Evolutionary conservation across 2,329 filamentous ascomycete species (phyloP).

Genomic region (Penicillium sp.): DNA sequence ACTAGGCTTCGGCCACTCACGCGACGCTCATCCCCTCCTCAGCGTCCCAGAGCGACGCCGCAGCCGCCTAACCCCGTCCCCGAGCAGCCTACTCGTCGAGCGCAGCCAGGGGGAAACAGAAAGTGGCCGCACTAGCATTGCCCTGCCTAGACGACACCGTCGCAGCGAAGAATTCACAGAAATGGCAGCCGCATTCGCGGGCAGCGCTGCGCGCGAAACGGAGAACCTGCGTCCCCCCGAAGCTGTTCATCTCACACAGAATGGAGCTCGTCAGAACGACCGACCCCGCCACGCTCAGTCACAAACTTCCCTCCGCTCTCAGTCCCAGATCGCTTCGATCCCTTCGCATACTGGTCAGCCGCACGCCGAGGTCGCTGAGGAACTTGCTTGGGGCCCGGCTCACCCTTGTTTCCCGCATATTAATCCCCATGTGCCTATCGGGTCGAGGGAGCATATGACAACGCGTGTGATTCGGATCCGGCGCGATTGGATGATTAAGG

Average conservation of each 20-base stretch:
- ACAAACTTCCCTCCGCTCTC: constrained; percentile 42
- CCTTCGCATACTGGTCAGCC: constrained; percentile 38
- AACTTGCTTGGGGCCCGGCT: constrained; percentile 84
- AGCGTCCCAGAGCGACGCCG: constrained; percentile 58
- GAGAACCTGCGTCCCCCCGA: constrained; percentile 34
- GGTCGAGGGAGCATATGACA: constrained; percentile 69
- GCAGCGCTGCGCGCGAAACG: constrained; percentile 28
- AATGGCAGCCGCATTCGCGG: constrained; percentile 30
- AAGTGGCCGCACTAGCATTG: constrained; percentile 54
- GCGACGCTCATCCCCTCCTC: constrained; percentile 57
- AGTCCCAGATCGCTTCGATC: constrained; percentile 41
- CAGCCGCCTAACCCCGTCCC: constrained; percentile 51
- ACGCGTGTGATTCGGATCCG: constrained; percentile 91
- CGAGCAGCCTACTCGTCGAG: constrained; percentile 50
- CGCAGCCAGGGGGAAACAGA: constrained; percentile 48
- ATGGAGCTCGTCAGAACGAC: constrained; percentile 27
- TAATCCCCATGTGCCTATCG: constrained; percentile 82
- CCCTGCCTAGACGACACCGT: constrained; percentile 47
- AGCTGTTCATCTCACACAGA: constrained; percentile 30
- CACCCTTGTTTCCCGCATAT: constrained; percentile 94
- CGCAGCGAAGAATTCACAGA: constrained; percentile 33
- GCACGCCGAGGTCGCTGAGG: constrained; percentile 58
- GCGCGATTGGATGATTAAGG: constrained; percentile 85
- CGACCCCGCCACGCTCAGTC: constrained; percentile 42
- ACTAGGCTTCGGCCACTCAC: constrained; percentile 34